Base-by-base conservation (phyloP, 208 protist genomes). In the Blastocrithidia nonstop region DNA sequence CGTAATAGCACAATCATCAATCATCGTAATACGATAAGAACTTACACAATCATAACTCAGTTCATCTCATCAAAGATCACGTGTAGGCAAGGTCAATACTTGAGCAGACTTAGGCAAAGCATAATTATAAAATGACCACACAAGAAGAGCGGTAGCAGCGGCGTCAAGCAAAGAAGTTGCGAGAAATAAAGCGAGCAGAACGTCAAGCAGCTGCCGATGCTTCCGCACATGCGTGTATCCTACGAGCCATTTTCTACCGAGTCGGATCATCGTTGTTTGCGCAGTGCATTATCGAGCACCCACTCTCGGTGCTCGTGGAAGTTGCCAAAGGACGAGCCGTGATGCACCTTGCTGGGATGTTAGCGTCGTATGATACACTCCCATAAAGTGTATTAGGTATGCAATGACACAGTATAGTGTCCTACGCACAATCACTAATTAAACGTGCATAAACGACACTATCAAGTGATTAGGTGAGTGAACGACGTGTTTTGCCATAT, bases 241-340 rank as follows among this genome's bases (percentile, higher is more conserved):
- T 85, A 23, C 76, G 82, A 6, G 70, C 72, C 20, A 87, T 91
- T 37, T 49, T 74, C 8, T 91, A 81, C 54, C 82, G 82, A 21
- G 66, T 91, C 3, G 43, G 59, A 0, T 66, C 60, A 11, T 46
- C 66, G 1, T 60, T 91, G 5, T 39, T 67, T 20, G 64, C 82
- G 17, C 68, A 85, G 44, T 69, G 66, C 36, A 13, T 82, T 1
- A 66, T 85, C 9, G 71, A 85, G 37, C 82, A 91, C 43, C 77
- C 82, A 6, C 35, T 87, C 19, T 45, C 47, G 15, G 75, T 91
- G 33, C 25, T 80, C 21, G 59, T 74, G 15, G 74, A 79, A 42
- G 56, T 88, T 22, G 46, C 88, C 15, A 69, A 71, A 17, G 67
- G 66, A 4, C 76, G 82, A 13, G 77, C 74, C 4, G 65, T 79